Evolutionary conservation across 2,329 filamentous ascomycete species (phyloP).

Genomic region (Penicillium fuscoglaucum): DNA sequence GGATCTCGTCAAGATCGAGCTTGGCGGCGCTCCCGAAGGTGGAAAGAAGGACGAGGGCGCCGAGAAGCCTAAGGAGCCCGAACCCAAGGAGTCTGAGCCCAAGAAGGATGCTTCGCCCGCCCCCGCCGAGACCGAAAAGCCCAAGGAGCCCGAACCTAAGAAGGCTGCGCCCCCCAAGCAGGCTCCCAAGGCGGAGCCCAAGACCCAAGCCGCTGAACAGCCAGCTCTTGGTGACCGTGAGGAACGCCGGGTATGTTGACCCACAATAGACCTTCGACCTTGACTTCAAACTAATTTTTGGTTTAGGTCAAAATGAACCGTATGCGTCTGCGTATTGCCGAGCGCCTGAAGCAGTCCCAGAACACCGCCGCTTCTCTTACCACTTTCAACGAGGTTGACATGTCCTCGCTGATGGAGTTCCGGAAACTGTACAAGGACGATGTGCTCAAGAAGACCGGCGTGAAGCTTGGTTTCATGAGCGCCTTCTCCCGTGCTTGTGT

Average conservation of each 20-base stretch:
- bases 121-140: slow-evolving; percentile 32
- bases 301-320: slow-evolving; percentile 97
- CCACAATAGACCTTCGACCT: background rate
- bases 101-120: slow-evolving; percentile 53
- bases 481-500: slow-evolving; percentile 89
- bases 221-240: slow-evolving; percentile 69
- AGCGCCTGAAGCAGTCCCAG: slow-evolving; percentile 98
- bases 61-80: slow-evolving; percentile 62
- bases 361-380: slow-evolving; percentile 97
- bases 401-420: slow-evolving; percentile 97
- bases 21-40: slow-evolving; percentile 62
- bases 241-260: slow-evolving; percentile 73
- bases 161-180: slow-evolving; percentile 38
- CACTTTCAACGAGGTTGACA: slow-evolving; percentile 99
- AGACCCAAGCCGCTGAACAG: slow-evolving; percentile 19
- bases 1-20: slow-evolving; percentile 81
- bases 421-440: slow-evolving; percentile 97
- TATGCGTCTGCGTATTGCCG: slow-evolving; percentile 95
- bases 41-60: slow-evolving; percentile 58
- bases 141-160: slow-evolving; percentile 31
- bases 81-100: slow-evolving; percentile 48
- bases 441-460: slow-evolving; percentile 88
- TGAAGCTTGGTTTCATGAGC: slow-evolving; percentile 99
- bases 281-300: background rate
- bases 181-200: slow-evolving; percentile 23